These are phyloP conservation scores for Suillus americanus DNA, from an alignment of 768 basidiomycete genomes.

Conservation along the genomic window DNA sequence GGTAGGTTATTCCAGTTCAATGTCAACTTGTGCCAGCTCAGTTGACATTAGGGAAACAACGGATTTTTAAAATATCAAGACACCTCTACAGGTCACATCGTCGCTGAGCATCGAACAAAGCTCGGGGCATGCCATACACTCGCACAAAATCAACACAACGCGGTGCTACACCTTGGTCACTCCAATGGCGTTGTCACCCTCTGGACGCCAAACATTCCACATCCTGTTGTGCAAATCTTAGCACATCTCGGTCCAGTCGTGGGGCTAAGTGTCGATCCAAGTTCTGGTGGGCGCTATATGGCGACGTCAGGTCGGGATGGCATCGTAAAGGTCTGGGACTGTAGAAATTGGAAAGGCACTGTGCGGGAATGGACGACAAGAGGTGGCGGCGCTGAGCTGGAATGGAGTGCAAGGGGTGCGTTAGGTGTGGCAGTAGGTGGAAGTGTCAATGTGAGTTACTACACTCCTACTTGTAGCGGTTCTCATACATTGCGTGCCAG, in stretches of 20 bases:
- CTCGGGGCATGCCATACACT: constrained; percentile 83
- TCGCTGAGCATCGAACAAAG: constrained; percentile 88
- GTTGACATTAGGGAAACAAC: constrained; percentile 63
- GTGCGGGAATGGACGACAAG: constrained; percentile 78
- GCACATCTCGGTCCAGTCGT: constrained; percentile 89
- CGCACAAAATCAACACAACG: constrained; percentile 90
- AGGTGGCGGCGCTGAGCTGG: constrained; percentile 64
- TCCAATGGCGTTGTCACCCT: constrained; percentile 94
- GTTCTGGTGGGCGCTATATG: constrained; percentile 86
- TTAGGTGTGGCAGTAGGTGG: constrained; percentile 83
- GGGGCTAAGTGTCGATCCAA: constrained; percentile 81
- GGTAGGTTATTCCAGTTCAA: constrained; percentile 44
- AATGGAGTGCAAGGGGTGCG: constrained; percentile 86
- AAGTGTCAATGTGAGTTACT: constrained; percentile 69
- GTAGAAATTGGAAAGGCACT: constrained; percentile 90
- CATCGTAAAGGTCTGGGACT: constrained; percentile 94
- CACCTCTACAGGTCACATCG: constrained; percentile 85
- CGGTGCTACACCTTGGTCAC: constrained; percentile 92
- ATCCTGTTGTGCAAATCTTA: constrained; percentile 88
- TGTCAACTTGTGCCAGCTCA: background rate
- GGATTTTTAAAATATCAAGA: constrained; percentile 97
- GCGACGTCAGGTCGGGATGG: constrained; percentile 88
- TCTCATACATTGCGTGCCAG: constrained; percentile 35
- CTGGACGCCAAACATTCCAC: constrained; percentile 94
- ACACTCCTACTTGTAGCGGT: background rate